phyloP scores from a whole-genome alignment of 2,329 filamentous ascomycete species.

The Colletotrichum incanum region DNA sequence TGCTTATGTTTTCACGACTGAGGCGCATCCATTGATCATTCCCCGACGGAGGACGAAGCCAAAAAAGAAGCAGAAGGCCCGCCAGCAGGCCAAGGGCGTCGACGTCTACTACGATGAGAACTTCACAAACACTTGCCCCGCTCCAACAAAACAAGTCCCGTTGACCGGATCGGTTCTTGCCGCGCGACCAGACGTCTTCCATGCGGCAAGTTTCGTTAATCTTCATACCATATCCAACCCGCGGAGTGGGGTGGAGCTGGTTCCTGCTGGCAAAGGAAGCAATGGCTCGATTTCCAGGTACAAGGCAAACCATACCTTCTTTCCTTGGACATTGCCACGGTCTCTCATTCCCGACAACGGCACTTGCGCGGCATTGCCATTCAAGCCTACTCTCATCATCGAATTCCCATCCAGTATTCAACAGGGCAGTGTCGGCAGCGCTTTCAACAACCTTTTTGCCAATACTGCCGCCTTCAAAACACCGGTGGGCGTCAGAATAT shows the following conservation, averaged over 20 bases:
- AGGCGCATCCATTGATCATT: slow-evolving; percentile 93
- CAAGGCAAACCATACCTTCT: slow-evolving; percentile 85
- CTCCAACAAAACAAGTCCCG: slow-evolving; percentile 70
- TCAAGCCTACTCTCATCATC: slow-evolving; percentile 78
- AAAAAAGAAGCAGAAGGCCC: slow-evolving; percentile 41
- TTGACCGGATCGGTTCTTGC: slow-evolving; percentile 86
- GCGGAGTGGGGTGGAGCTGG: slow-evolving; percentile 62
- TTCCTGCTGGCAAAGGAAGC: slow-evolving; percentile 60
- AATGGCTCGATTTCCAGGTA: slow-evolving; percentile 51
- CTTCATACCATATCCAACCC: slow-evolving; percentile 82
- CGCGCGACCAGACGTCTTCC: slow-evolving; percentile 86
- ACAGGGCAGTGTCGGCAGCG: slow-evolving; percentile 46
- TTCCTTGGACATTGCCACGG: slow-evolving; percentile 91
- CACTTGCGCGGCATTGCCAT: slow-evolving; percentile 80
- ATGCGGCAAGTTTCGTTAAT: slow-evolving; percentile 88
- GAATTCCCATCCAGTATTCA: slow-evolving; percentile 71
- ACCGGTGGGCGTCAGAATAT: slow-evolving; percentile 48
- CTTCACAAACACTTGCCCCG: slow-evolving; percentile 77
- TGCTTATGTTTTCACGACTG: slow-evolving; percentile 94
- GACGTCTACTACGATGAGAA: slow-evolving; percentile 59
- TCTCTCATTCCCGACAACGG: slow-evolving; percentile 83
- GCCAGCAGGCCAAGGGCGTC: slow-evolving; percentile 45
- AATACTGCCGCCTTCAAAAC: slow-evolving; percentile 47
- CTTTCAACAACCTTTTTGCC: slow-evolving; percentile 64
- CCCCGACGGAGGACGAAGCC: slow-evolving; percentile 63